phyloP scores from a whole-genome alignment of 2,329 filamentous ascomycete genomes.

The Colletotrichum acutatum region DNA sequence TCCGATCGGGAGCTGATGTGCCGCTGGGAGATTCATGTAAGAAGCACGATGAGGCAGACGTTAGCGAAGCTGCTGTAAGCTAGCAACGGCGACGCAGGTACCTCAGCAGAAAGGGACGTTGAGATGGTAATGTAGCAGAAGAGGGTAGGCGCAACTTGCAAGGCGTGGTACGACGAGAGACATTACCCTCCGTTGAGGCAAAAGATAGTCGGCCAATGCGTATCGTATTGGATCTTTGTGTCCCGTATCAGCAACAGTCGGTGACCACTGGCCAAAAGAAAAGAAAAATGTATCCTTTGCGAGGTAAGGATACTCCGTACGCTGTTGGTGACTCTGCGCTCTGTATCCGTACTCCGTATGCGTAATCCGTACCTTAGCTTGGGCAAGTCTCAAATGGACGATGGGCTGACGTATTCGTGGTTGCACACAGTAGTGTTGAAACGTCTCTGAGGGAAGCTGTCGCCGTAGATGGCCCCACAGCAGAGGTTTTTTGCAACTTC shows the following conservation, averaged over 20 bases:
- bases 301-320: not conserved
- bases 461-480: not conserved
- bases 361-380: not conserved
- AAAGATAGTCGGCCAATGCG: not conserved
- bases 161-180: not conserved
- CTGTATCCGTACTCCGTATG: not conserved
- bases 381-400: no score
- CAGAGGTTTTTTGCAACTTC: not conserved
- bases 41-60: not conserved
- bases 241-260: not conserved
- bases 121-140: not conserved
- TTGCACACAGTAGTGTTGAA: not conserved
- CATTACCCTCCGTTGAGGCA: not conserved
- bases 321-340: not conserved
- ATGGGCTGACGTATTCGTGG: not conserved
- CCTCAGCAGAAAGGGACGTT: not conserved
- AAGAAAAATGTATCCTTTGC: not conserved
- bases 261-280: not conserved
- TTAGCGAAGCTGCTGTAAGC: not conserved
- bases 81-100: not conserved
- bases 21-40: not conserved
- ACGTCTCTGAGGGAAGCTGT: not conserved
- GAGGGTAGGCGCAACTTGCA: not conserved
- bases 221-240: not conserved
- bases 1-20: constrained; percentile 2